Base-by-base conservation (phyloP, 139 green algal species). In the Diplosphaera chodatii region DNA sequence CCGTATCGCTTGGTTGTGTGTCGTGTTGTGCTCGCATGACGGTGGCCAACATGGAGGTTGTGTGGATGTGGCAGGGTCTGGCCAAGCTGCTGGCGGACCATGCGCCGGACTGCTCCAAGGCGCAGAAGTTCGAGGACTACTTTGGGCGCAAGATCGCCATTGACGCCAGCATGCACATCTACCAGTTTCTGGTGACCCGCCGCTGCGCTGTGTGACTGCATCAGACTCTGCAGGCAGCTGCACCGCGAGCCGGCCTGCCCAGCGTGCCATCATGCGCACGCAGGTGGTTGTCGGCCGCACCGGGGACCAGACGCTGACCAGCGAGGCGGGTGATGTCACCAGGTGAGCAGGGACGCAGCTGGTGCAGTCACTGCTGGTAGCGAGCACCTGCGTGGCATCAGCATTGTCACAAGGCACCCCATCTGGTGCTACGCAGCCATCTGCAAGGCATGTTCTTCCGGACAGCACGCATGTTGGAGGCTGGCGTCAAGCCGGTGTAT, bases 81-180 rank as follows among this genome's bases (percentile, higher is more conserved):
- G 93, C 92, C 29, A 98, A 98, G 74, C 84, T 99, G 64, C 66
- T 99, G 21, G 85, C 74, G 18, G 95, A 99, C 74, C 71, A 96
- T 70, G 93, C 94, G 4, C 88, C 90, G 0, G 80, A 68, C 5
- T 88, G 77, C 75, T 86, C 93, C 66, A 89, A 87, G 34, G 90
- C 96, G 70, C 83, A 91, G 29, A 96, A 96, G 71, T 97, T 99
- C 65, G 91, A 97, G n/a, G 91, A 86, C 59, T 98, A 97, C 74
- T 98, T 99, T 78, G 96, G 94, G 3, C 78, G 96, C 4, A 96
- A 95, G 71, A 91, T 99, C 67, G 96, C 94, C 5, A 87, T 99
- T 25, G 95, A 99, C 75, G 96, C 96, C 8, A 96, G 86, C 55
- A 98, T 98, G 94, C 92, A 98, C 82, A 98, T 99, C 37, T 99